Evolutionary conservation across 257 asterid genomes (phyloP), one percentile per base, ranked within the genome.

Genomic region (Capsicum baccatum): DNA sequence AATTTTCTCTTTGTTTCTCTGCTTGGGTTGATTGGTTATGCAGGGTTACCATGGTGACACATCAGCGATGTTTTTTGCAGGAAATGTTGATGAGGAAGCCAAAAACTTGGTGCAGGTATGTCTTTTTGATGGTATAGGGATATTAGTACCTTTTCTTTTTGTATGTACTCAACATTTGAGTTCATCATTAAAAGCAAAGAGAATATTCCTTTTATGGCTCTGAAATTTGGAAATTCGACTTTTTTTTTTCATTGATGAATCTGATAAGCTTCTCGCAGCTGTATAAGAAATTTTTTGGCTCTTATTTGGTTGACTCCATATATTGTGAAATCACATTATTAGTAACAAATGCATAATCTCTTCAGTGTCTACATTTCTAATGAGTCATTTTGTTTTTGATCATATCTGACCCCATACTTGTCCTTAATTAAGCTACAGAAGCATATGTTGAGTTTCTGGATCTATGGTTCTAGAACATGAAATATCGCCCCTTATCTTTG

Each of bases 11-110:
- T 60, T 84, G 81, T 82, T 85, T 81, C 70, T 78, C 68, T 80
- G 78, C 58, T 81, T 59, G 19, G 66, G 54, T 56, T 85, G 68
- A 79, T 81, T 84, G 82, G 83, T 74, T 71, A 54, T 84, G 63
- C 91, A 97, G 99, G 99, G 98, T 86, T 95, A 95, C 91, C 99
- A 97, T 87, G 99, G 98, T 84, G 99, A 95, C 90, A 97, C 98
- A 42, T 97, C 98, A 84, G 98, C 95, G 14, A 94, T 97, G 79
- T 97, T 90, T 88, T 94, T 92, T 85, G 98, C 92, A 79, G 99
- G 98, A 84, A 94, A 90, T 44, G 98, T 94, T 79, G 89, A 90
- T 42, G 97, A 94, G 83, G 93, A 91, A 86, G 98, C 98, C 80
- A 90, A 67, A 90, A 92, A 92, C 83, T 89, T 97, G 89, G 98